Conservation (phyloP, 148 eudicot genomes). For the Cornus controversa region DNA sequence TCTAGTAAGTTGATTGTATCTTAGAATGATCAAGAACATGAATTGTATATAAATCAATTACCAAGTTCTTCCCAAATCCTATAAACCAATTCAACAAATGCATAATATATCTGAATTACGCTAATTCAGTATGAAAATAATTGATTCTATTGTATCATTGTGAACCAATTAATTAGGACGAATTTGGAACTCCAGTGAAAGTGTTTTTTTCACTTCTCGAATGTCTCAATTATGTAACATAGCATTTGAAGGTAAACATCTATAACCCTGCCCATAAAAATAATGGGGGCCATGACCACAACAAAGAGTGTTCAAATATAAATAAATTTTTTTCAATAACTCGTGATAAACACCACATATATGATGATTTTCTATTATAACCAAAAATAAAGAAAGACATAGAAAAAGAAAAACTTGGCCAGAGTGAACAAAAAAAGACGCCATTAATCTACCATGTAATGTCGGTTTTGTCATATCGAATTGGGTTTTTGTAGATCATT, state of each 20-base stretch:
- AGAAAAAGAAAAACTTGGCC: not conserved
- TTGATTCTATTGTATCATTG: not conserved
- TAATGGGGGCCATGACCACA: no score
- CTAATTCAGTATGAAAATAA: not conserved
- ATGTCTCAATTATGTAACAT: not conserved
- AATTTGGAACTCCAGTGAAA: not conserved
- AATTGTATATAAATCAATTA: not conserved
- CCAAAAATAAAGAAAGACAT: no score
- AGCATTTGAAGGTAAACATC: no score
- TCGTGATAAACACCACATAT: no score
- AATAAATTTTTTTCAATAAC: no score
- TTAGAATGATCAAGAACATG: not conserved
- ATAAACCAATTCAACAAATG: not conserved
- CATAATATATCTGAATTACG: not conserved
- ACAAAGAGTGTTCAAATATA: no score
- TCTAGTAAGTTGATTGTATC: not conserved
- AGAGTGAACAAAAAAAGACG: not conserved
- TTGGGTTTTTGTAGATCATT: not conserved
- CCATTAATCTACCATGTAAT: not conserved
- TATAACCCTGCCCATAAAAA: no score
- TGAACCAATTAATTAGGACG: not conserved
- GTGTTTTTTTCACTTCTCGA: not conserved
- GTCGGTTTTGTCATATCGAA: not conserved
- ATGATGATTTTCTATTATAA: no score
- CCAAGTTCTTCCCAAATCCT: no score